Conservation (phyloP, 2,329 filamentous ascomycete species). For the Aspergillus caelatus region DNA sequence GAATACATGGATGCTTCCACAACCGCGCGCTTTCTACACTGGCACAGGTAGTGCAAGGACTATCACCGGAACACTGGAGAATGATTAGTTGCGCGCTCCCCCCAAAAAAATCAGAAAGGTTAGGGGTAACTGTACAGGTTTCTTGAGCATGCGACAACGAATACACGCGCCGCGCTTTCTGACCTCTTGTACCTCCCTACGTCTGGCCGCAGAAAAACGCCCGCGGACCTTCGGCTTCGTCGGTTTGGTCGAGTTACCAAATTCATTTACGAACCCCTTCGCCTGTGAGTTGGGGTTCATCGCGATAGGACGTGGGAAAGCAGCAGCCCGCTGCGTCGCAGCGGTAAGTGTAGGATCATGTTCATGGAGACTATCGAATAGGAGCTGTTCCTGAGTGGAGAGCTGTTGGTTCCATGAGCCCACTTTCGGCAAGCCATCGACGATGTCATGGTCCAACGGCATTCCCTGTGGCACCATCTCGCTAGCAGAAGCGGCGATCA, state of each 20-base stretch:
- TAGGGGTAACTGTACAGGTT: slow-evolving; percentile 46
- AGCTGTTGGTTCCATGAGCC: slow-evolving; percentile 40
- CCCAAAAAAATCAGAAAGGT: neutral
- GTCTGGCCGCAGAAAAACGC: slow-evolving; percentile 58
- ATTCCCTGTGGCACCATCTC: slow-evolving; percentile 48
- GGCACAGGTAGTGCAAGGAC: slow-evolving; percentile 61
- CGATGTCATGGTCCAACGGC: slow-evolving; percentile 37
- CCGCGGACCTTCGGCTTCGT: slow-evolving; percentile 55
- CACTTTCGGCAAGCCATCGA: slow-evolving; percentile 35
- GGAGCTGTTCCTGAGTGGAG: slow-evolving; percentile 42
- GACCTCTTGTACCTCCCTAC: slow-evolving; percentile 62
- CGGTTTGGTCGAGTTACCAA: slow-evolving; percentile 43
- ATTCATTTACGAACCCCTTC: slow-evolving; percentile 45
- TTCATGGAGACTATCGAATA: slow-evolving; percentile 44
- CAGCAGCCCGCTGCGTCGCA: slow-evolving; percentile 41
- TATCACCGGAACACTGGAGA: slow-evolving; percentile 58
- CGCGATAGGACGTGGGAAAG: slow-evolving; percentile 46
- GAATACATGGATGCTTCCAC: slow-evolving; percentile 63
- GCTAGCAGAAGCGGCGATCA: slow-evolving; percentile 51
- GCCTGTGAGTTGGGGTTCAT: slow-evolving; percentile 45
- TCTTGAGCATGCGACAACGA: slow-evolving; percentile 66
- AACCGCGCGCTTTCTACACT: slow-evolving; percentile 63
- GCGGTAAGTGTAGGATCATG: slow-evolving; percentile 43
- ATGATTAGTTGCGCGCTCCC: slow-evolving; percentile 11
- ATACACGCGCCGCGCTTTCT: slow-evolving; percentile 64